Evolutionary conservation across 768 basidiomycete genomes (phyloP).

Genomic region (Lentinula aciculospora): DNA sequence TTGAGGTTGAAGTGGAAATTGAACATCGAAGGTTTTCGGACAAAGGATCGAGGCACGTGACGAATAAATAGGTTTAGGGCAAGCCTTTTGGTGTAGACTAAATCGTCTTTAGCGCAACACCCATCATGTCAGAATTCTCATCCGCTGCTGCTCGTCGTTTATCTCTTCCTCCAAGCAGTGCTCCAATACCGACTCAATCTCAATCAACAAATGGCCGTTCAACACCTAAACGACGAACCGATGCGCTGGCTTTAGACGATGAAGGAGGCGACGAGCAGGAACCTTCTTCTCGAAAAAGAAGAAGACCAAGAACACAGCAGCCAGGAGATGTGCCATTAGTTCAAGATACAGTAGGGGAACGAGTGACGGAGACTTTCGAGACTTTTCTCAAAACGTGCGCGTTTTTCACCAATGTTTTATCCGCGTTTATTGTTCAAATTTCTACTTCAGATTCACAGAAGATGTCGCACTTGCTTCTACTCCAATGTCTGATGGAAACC

Average conservation of each 20-base stretch:
- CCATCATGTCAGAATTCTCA: constrained; percentile 8
- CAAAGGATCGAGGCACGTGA: neutral
- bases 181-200: constrained; percentile 19
- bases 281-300: constrained; percentile 27
- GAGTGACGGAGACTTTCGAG: constrained; percentile 88
- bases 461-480: constrained; percentile 75
- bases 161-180: constrained; percentile 39
- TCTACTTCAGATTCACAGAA: constrained; percentile 69
- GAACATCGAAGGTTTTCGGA: no score
- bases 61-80: constrained; percentile 10
- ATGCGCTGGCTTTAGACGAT: constrained; percentile 50
- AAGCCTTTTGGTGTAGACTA: constrained; percentile 18
- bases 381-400: constrained; percentile 87
- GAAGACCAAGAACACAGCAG: constrained; percentile 43
- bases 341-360: constrained; percentile 92
- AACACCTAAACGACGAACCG: constrained; percentile 36
- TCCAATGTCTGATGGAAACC: constrained; percentile 67
- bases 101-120: constrained; percentile 3
- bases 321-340: constrained; percentile 79
- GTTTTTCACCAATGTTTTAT: neutral
- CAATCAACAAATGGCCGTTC: constrained; percentile 16
- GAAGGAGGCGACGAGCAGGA: constrained; percentile 46
- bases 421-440: constrained; percentile 9
- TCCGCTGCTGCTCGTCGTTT: constrained; percentile 1
- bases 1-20: neutral